These are phyloP conservation scores for Colletotrichum zoysiae DNA, from an alignment of 2,329 filamentous ascomycete genomes.

Conservation along the genomic window DNA sequence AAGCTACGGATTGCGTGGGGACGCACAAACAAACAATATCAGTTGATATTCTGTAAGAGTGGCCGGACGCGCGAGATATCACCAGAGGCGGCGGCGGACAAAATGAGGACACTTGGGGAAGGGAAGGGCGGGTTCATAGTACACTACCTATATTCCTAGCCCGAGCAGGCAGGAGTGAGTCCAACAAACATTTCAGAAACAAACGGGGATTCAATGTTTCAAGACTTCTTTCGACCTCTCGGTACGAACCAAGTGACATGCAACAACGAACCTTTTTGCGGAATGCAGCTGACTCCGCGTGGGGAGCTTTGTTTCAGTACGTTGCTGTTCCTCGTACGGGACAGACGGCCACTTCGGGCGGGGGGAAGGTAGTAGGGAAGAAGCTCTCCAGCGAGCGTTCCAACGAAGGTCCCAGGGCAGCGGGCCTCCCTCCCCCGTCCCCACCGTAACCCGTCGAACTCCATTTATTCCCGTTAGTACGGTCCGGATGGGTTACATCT, in stretches of 20 bases:
- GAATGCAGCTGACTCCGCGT: not conserved
- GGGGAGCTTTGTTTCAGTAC: not conserved
- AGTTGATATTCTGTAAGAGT: constrained; percentile 33
- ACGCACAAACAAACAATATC: constrained; percentile 21
- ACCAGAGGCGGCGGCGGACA: not conserved
- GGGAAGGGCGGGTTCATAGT: not conserved
- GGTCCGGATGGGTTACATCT: not conserved
- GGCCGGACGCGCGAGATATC: constrained; percentile 18
- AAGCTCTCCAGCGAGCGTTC: not conserved
- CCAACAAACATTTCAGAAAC: constrained; percentile 1
- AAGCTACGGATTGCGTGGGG: constrained; percentile 1
- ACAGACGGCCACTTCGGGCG: not conserved
- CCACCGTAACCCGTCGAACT: not conserved
- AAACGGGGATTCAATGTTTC: not conserved
- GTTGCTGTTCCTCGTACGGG: not conserved
- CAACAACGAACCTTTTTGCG: not conserved
- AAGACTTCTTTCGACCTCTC: not conserved
- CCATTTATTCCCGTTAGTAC: not conserved
- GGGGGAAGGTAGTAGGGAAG: too few species aligned
- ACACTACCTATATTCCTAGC: not conserved
- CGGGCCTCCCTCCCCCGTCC: not conserved
- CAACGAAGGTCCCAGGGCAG: not conserved
- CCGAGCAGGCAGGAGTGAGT: not conserved
- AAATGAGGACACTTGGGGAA: too few species aligned
- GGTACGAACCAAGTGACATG: not conserved